Base-by-base conservation (phyloP, 208 protist species). In the Trypanosoma rangeli region DNA sequence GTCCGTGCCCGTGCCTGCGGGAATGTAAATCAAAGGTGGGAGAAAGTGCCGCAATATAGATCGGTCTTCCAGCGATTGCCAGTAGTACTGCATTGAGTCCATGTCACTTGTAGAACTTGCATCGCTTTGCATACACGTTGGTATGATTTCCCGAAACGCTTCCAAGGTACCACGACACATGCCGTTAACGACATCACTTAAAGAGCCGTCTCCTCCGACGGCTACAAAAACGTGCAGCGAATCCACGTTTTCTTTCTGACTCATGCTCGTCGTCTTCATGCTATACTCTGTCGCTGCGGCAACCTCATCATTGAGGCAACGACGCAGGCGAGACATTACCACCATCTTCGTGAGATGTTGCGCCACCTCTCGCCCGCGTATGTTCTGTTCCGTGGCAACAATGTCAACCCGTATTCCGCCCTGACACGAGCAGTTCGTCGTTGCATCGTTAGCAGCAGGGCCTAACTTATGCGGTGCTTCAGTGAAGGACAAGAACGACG, bases 101-200 rank as follows among this genome's bases (percentile, higher is more conserved):
- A 42, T 16, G 60, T 48, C 0, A 57, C 49, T 29, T 52, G 53
- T 35, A 50, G 5, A 28, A 24, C 1, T 24, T 9, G 22, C 54
- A 56, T 50, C 13, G 26, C 18, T 52, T 49, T 60, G 42, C 49
- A 29, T 48, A 26, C 1, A 0, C 35, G 7, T 52, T 53, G 50
- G 28, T 54, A 65, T 44, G 20, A 9, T 35, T 57, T 65, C 44
- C 18, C 57, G 52, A 74, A 76, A 83, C 7, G 63, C 68, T 0
- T 56, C 49, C 7, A 94, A 72, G 35, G 80, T 83, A 0, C 85
- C 90, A 33, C 69, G 62, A 60, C 86, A 93, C 26, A 91, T 42
- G 7, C 90, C 90, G 53, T 95, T 89, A 5, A 91, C 81, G 5
- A 83, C 87, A 29, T 95, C 90, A 73, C 83, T 90, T 26, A 95